Evolutionary conservation across 2,329 filamentous ascomycete genomes (phyloP).

Genomic region (Sclerotinia subarctica): DNA sequence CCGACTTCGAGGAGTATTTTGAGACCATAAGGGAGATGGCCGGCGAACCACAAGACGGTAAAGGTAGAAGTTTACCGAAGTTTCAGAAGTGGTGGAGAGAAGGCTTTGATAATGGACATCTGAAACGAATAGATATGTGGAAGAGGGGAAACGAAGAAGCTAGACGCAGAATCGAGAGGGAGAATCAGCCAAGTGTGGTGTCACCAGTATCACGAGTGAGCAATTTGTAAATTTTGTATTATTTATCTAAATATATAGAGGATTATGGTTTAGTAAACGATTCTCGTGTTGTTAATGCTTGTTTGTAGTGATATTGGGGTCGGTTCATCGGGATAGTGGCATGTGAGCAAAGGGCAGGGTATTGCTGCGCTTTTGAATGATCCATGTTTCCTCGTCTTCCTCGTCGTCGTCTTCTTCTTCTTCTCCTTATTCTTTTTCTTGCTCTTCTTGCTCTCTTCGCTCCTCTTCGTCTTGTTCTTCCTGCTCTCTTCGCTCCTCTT

Average conservation of each 20-base stretch:
- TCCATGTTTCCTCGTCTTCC: neutral
- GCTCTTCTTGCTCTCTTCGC: too few species aligned
- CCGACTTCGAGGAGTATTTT: constrained; percentile 64
- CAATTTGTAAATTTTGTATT: neutral
- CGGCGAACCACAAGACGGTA: constrained; percentile 44
- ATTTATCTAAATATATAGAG: neutral
- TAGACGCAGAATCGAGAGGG: constrained; percentile 26
- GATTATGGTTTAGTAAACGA: neutral
- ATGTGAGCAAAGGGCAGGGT: neutral
- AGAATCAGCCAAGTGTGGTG: neutral
- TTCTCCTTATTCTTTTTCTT: neutral
- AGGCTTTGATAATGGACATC: constrained; percentile 52
- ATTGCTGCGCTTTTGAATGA: neutral
- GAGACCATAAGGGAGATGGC: constrained; percentile 52
- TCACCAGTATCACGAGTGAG: neutral
- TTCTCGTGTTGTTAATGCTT: neutral
- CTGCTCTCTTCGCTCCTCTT: neutral
- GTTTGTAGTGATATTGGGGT: neutral
- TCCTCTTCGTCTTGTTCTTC: neutral
- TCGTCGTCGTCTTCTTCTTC: neutral
- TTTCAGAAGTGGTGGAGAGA: constrained; percentile 49
- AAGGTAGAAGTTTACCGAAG: constrained; percentile 46
- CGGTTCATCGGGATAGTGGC: neutral
- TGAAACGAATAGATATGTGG: constrained; percentile 58
- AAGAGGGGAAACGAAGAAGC: constrained; percentile 47